Evolutionary conservation across 495 filamentous ascomycete species (phyloP), one percentile per base, ranked within the genome.

Genomic region (Annulohypoxylon nitens): DNA sequence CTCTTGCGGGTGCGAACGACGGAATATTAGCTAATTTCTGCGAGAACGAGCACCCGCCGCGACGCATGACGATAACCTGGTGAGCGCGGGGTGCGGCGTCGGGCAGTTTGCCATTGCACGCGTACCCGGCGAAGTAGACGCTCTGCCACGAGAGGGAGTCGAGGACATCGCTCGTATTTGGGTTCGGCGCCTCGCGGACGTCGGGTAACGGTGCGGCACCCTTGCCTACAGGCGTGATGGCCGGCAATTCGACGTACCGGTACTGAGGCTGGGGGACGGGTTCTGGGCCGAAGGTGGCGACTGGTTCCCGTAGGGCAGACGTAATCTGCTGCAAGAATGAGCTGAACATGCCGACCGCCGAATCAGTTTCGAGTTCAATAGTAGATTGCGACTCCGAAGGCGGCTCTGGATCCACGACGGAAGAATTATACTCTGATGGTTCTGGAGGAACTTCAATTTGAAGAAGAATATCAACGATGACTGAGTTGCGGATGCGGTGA

Each of bases 21-120:
- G 96, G 93, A 41, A 99, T 93, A 71, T 93, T 95, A 25, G 85
- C 85, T 0, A 98, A 83, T 76, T 99, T 99, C 36, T 92, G 84
- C 6, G 86, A 88, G 80, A 98, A 98, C 43, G 85, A 91, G 81
- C 96, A 99, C 2, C 88, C 90, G 18, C 96, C 96, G 20, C 96
- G 91, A 36, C 88, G 90, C 67, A 98, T 86, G 26, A 98, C 87
- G 65, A 99, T 88, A 14, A 98, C 84, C 70, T 97, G 89, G 79
- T 97, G 86, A n/a, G 82, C 83, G 12, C 88, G 88, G 0, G 88
- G 85, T 2, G 90, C 84, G 0, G 86, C 80, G 12, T 87, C 83
- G 0, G 90, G 88, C 0, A 97, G 84, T 16, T 85, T 86, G 14
- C 83, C 80, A 45, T 87, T 74, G 81, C 95, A 97, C 61, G 90